Evolutionary conservation across 306 rosid genomes (phyloP).

Genomic region (Malus orientalis): DNA sequence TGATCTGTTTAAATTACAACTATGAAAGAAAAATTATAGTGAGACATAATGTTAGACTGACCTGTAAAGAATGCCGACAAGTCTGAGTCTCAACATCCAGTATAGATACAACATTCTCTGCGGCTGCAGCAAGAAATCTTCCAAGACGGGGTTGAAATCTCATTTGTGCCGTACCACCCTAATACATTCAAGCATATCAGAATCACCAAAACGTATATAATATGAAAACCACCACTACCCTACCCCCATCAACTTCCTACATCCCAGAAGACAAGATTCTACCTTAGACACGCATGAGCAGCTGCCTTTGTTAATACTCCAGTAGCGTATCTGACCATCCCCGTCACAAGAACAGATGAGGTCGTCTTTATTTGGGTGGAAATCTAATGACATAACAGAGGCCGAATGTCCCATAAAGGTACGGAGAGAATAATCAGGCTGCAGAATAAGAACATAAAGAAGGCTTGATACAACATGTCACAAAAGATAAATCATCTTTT

Average conservation of each 20-base stretch:
- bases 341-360: slow-evolving; percentile 89
- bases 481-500: background rate
- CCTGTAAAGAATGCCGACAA: slow-evolving; percentile 75
- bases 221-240: background rate
- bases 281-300: slow-evolving; percentile 73
- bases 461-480: background rate
- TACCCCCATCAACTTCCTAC: background rate
- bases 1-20: background rate
- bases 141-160: slow-evolving; percentile 95
- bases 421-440: slow-evolving; percentile 87
- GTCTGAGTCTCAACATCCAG: slow-evolving; percentile 78
- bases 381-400: slow-evolving; percentile 83
- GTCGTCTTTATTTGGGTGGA: slow-evolving; percentile 90
- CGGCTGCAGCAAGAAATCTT: slow-evolving; percentile 80
- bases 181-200: slow-evolving; percentile 12
- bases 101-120: slow-evolving; percentile 83
- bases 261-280: slow-evolving; percentile 2
- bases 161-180: slow-evolving; percentile 85
- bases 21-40: background rate
- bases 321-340: slow-evolving; percentile 89
- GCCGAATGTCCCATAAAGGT: slow-evolving; percentile 78
- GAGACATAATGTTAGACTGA: slow-evolving; percentile 12
- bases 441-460: slow-evolving; percentile 18
- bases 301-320: slow-evolving; percentile 90
- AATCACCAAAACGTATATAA: background rate